Evolutionary conservation across 129 eudicot genomes (phyloP).

Genomic region (Deinandra increscens): DNA sequence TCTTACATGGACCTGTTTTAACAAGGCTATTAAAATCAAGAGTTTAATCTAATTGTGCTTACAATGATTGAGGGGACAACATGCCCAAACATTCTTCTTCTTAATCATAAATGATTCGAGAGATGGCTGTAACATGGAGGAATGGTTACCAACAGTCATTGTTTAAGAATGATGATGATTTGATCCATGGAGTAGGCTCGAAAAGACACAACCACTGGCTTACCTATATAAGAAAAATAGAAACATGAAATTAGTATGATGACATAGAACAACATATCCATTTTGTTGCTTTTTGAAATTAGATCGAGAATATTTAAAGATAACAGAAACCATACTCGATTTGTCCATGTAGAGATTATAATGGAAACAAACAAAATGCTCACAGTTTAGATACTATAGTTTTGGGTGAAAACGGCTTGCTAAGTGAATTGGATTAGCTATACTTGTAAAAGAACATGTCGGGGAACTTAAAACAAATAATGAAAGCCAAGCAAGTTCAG

Average conservation of each 20-base stretch:
- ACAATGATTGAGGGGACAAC: too few relatives aligned
- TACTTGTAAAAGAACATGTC: slow-evolving; percentile 46
- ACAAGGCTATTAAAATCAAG: too few relatives aligned
- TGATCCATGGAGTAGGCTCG: slow-evolving; percentile 94
- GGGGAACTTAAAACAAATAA: background rate
- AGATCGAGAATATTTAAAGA: background rate
- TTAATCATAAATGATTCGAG: too few relatives aligned
- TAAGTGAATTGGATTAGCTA: slow-evolving; percentile 95
- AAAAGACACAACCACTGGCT: slow-evolving; percentile 80
- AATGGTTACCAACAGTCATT: slow-evolving; percentile 60
- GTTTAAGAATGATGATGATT: slow-evolving; percentile 73
- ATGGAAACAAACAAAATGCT: slow-evolving; percentile 32
- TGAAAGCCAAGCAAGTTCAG: background rate
- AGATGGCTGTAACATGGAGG: too few relatives aligned
- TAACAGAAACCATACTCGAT: background rate
- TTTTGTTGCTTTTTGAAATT: slow-evolving; percentile 2
- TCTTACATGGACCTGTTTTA: too few relatives aligned
- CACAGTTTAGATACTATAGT: slow-evolving; percentile 87
- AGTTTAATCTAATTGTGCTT: too few relatives aligned
- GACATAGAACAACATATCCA: background rate
- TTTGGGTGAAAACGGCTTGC: slow-evolving; percentile 94
- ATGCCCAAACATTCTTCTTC: too few relatives aligned
- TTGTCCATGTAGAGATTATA: background rate
- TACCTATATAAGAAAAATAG: slow-evolving; percentile 49
- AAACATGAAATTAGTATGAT: slow-evolving; percentile 7